phyloP scores from a whole-genome alignment of 2,329 filamentous ascomycete species.

The Rhynchosporium graminicola region DNA sequence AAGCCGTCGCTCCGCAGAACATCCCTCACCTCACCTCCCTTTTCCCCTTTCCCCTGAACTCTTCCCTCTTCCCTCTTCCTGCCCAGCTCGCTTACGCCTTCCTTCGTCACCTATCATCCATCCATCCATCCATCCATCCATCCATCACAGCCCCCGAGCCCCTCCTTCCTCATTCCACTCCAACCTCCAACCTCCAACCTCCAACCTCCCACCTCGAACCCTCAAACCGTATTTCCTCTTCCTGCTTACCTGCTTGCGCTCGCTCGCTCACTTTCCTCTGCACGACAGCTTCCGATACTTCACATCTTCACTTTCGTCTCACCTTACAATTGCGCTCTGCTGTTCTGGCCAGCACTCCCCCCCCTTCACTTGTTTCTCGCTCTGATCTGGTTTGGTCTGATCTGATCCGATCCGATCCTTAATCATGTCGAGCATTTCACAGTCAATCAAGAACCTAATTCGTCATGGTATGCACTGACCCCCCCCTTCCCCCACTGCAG shows the following conservation, averaged over 20 bases:
- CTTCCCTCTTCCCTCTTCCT: not conserved
- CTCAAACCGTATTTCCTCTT: not conserved
- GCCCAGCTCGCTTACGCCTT: too few species aligned
- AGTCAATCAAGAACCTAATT: constrained; percentile 98
- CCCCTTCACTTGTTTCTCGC: not conserved
- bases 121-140: not conserved
- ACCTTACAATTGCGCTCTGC: not conserved
- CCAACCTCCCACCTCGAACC: too few species aligned
- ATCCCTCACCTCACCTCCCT: too few species aligned
- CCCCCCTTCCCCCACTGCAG: constrained; percentile 11
- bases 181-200: not conserved
- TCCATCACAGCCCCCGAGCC: not conserved
- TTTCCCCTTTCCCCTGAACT: not conserved
- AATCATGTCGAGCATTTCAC: constrained; percentile 68
- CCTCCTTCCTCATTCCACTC: not conserved
- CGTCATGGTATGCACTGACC: constrained; percentile 66
- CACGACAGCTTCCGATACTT: not conserved
- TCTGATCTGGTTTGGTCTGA: too few species aligned
- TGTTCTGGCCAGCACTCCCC: not conserved
- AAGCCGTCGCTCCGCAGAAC: too few species aligned
- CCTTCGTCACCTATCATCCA: not conserved
- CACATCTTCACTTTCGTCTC: not conserved
- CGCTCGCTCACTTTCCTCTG: not conserved
- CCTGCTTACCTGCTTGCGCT: constrained; percentile 1
- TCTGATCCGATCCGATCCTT: constrained; percentile 8